These are phyloP conservation scores for Acanthamoeba royreba DNA, from an alignment of 208 protist species.

Conservation along the genomic window DNA sequence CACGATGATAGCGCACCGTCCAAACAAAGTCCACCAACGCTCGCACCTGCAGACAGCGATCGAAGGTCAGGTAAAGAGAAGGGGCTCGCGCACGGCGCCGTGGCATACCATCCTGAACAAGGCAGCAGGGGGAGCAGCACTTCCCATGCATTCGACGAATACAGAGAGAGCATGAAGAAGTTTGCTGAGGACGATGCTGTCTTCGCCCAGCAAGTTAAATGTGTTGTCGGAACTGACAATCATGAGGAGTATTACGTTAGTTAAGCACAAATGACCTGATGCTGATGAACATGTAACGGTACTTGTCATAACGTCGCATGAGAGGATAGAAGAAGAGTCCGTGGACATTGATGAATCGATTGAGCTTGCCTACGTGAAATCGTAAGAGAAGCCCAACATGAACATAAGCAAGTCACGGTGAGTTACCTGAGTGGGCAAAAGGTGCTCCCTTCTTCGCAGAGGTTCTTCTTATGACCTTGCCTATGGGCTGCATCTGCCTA, in stretches of 20 bases:
- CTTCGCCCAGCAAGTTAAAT: slow-evolving; percentile 18
- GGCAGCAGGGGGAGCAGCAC: not conserved
- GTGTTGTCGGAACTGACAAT: not conserved
- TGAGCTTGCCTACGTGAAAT: not conserved
- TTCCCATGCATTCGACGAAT: slow-evolving; percentile 13
- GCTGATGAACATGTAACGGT: not conserved
- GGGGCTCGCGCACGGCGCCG: no score
- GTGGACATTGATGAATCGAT: not conserved
- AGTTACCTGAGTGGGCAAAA: no score
- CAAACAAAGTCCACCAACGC: slow-evolving; percentile 20
- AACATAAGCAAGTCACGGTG: no score
- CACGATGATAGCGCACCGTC: slow-evolving; percentile 13
- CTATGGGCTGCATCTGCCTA: no score
- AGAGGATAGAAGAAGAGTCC: slow-evolving; percentile 27
- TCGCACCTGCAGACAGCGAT: not conserved
- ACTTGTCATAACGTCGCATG: not conserved
- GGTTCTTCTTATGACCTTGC: no score
- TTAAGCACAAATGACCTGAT: no score
- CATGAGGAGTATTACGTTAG: no score
- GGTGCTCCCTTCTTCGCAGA: no score
- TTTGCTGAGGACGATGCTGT: slow-evolving; percentile 30
- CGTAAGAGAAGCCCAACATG: no score
- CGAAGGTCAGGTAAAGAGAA: not conserved
- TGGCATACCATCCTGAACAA: not conserved
- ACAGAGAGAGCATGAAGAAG: not conserved